Base-by-base conservation (phyloP, 306 rosid species). In the Bauhinia variegata region DNA sequence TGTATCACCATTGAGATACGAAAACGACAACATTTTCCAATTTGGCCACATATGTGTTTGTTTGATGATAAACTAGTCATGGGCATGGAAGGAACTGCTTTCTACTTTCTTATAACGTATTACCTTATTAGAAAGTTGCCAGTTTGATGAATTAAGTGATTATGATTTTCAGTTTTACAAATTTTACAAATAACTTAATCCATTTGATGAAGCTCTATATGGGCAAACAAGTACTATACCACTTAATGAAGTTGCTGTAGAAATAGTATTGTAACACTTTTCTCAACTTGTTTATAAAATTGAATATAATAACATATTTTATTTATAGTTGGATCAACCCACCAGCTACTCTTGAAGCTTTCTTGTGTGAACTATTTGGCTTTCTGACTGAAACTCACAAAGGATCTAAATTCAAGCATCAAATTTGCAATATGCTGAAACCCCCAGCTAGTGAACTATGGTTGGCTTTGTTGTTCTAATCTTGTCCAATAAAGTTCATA, bases 1-100 rank as follows among this genome's bases (percentile, higher is more conserved):
- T 58, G 28, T 70, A 34, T 73, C 80, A 63, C 28, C 17, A 53
- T 19, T 48, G 72, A 78, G 77, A 67, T 72, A 68, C 68, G 77
- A 77, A 77, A 78, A 51, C 76, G 91, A 73, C 84, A 65, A 63
- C 5, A 4, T 74, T 79, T 50, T 67, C 11, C 16, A 58, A 67
- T 75, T 71, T 63, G 76, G 75, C 72, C 70, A 46, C 75, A 64
- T 55, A 41, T 72, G 39, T 34, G 23, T 36, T 54, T 49, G 41
- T 54, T 65, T 66, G 44, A 17, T 60, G 70, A 79, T 77, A 64
- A 60, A 55, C 77, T 33, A 72, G 78, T 59, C 66, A 3, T 36
- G 19, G 63, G 51, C 54, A 49, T 44, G 52, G 32, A 80, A 71
- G 14, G 54, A 5, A 37, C 23, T 28, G 54, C 14, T 68, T 57